Evolutionary conservation across 225 moss, liverwort and hornwort species (phyloP).

Genomic region (Thuidium tamariscinum): DNA sequence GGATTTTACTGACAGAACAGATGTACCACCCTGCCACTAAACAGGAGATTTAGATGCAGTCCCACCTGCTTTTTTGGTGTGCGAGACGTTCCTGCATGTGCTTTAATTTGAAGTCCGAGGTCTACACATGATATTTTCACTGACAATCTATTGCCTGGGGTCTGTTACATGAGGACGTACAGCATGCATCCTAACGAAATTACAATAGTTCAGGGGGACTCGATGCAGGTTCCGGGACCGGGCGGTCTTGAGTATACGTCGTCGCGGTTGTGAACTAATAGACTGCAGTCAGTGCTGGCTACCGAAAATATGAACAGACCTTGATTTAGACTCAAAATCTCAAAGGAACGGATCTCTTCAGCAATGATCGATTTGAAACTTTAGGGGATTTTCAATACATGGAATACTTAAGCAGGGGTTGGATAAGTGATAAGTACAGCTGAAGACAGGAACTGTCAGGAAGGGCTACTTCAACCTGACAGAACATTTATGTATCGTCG

Average conservation of each 20-base stretch:
- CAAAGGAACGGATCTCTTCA: too few species aligned
- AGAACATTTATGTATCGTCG: too few species aligned
- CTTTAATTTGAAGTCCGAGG: not conserved
- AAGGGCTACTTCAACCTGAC: not conserved
- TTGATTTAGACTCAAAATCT: not conserved
- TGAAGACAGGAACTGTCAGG: not conserved
- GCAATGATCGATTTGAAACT: too few species aligned
- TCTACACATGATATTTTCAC: not conserved
- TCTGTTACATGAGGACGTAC: too few species aligned
- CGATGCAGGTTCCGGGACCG: too few species aligned
- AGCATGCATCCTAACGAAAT: not conserved
- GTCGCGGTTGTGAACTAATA: not conserved
- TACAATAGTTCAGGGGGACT: not conserved
- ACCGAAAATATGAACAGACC: not conserved
- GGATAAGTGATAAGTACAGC: not conserved
- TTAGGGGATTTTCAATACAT: not conserved
- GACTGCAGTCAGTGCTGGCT: not conserved
- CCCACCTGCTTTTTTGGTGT: not conserved
- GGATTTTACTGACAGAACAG: not conserved
- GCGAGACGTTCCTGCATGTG: not conserved
- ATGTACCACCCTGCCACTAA: not conserved
- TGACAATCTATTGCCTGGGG: not conserved
- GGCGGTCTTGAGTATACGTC: too few species aligned
- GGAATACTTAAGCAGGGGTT: not conserved
- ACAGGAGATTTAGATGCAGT: not conserved